Evolutionary conservation across 306 rosid species (phyloP).

Genomic region (Prunus mume): DNA sequence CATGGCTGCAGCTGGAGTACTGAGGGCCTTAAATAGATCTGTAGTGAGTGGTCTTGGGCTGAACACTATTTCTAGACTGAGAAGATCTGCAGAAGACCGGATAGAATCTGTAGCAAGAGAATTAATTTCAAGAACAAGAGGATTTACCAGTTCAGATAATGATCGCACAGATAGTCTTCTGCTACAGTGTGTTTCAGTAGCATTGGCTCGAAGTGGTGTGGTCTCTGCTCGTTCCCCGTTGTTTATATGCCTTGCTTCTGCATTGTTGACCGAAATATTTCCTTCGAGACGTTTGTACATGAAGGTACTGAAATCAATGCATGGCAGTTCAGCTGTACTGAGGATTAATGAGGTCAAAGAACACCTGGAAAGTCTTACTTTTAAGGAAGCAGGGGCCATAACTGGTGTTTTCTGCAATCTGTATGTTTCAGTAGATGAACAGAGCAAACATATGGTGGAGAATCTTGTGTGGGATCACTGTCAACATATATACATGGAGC

Average conservation of each 20-base stretch:
- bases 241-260: constrained; percentile 58
- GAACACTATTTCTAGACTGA: constrained; percentile 38
- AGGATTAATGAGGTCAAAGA: constrained; percentile 49
- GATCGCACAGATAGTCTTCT: constrained; percentile 41
- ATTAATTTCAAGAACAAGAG: constrained; percentile 36
- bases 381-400: constrained; percentile 82
- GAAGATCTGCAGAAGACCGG: constrained; percentile 45
- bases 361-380: constrained; percentile 54
- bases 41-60: constrained; percentile 32
- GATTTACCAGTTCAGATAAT: constrained; percentile 10
- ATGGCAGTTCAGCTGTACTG: constrained; percentile 25
- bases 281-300: constrained; percentile 59
- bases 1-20: constrained; percentile 77
- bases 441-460: constrained; percentile 56
- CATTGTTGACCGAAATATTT: constrained; percentile 65
- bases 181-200: constrained; percentile 64
- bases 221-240: constrained; percentile 56
- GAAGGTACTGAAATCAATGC: constrained; percentile 32
- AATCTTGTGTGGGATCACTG: constrained; percentile 76
- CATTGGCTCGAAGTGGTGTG: constrained; percentile 57
- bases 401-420: constrained; percentile 69
- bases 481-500: constrained; percentile 56
- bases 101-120: constrained; percentile 50
- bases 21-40: constrained; percentile 48
- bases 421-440: constrained; percentile 62